Base-by-base conservation (phyloP, 164 flowering plant species). In the Tetracentron sinense region DNA sequence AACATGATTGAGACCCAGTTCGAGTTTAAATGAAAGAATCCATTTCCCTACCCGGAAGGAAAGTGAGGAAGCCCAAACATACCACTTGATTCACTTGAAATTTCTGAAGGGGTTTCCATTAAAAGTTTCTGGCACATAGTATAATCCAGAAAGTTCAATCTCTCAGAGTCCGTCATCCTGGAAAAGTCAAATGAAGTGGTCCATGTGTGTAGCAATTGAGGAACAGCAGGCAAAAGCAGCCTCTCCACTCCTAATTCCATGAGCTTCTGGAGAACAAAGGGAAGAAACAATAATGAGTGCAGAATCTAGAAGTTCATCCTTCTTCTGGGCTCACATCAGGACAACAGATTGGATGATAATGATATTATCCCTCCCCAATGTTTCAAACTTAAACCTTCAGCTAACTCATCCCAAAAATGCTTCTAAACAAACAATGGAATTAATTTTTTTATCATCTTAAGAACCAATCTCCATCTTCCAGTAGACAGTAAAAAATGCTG, bases 111-210 rank as follows among this genome's bases (percentile, higher is more conserved):
- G 54, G 51, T 56, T 58, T 66, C 54, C 38, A n/a, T 61, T 31
- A 90, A 63, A 7, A 73, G 63, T 73, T 89, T 94, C 53, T 86
- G 94, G 81, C 99, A 94, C 93, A 86, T 75, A 35, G 82, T 83
- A 56, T 69, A 81, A 53, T 68, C 72, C 61, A 82, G 59, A 66
- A 82, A 73, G 50, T 83, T 51, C 44, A 79, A 66, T 76, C 85
- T 88, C 56, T 94, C 94, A 2, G 75, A 65, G 16, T 68, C 54
- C 7, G 75, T 61, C 85, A 91, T 76, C 70, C 58, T 61, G 23
- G 88, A 72, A 65, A 88, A 94, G 15, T 96, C 97, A 75, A 94
- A 91, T 28, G 92, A 74, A 47, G 63, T 59, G 8, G 82, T 85
- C 99, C 99, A 94, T 21, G 93, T 75, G 42, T 78, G 69, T 19